These are phyloP conservation scores for Globisporangium middletonii DNA, from an alignment of 352 stramenopile species.

Conservation along the genomic window DNA sequence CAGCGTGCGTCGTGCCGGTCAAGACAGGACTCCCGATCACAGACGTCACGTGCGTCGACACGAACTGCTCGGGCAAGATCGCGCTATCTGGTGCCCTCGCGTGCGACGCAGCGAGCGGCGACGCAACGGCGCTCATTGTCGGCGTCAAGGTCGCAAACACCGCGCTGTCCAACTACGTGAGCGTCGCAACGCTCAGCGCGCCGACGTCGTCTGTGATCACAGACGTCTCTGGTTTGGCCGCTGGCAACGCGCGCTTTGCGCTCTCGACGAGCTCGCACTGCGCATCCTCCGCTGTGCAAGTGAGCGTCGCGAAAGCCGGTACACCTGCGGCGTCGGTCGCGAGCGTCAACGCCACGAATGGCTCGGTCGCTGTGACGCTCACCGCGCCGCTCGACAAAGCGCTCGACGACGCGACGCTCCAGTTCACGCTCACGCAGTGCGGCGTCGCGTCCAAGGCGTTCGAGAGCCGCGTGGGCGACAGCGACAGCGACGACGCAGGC, in stretches of 20 bases:
- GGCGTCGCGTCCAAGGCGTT: constrained; percentile 21
- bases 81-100: constrained; percentile 30
- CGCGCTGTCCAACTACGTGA: constrained; percentile 34
- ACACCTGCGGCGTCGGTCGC: constrained; percentile 7
- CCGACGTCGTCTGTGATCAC: constrained; percentile 21
- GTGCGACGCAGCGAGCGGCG: constrained; percentile 32
- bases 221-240: constrained; percentile 22
- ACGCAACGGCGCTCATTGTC: constrained; percentile 35
- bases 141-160: constrained; percentile 46
- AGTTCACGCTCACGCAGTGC: constrained; percentile 47
- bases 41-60: constrained; percentile 32
- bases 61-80: constrained; percentile 49
- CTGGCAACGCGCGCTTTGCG: constrained; percentile 28
- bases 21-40: constrained; percentile 24
- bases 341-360: constrained; percentile 26
- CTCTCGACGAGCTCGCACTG: constrained; percentile 42
- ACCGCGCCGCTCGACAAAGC: constrained; percentile 23
- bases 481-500: constrained; percentile 9
- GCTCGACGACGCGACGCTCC: constrained; percentile 23
- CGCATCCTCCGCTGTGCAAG: constrained; percentile 18
- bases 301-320: constrained; percentile 23
- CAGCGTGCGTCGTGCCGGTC: constrained; percentile 37
- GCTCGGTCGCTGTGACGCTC: constrained; percentile 34
- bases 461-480: constrained; percentile 16
- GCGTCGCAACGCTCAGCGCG: constrained; percentile 35